Conservation (phyloP, 2,329 filamentous ascomycete genomes). For the Daldinia sp. region DNA sequence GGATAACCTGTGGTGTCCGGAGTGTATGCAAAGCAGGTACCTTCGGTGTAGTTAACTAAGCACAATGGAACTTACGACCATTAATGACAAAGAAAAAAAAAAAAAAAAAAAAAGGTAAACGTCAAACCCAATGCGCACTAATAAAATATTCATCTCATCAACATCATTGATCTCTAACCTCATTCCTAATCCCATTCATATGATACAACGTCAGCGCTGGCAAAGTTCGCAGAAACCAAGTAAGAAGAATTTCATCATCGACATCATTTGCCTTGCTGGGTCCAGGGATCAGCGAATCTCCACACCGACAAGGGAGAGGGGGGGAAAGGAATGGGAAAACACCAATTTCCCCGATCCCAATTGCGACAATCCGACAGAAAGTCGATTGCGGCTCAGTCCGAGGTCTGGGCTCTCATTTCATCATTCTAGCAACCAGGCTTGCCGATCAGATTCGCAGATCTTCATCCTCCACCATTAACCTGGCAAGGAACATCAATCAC, state of each 20-base stretch:
- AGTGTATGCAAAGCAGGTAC: background rate
- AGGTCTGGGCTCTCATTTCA: constrained; percentile 47
- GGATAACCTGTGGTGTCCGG: no score
- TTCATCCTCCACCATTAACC: constrained; percentile 36
- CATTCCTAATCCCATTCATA: constrained; percentile 1
- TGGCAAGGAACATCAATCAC: constrained; percentile 21
- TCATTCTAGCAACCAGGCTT: constrained; percentile 44
- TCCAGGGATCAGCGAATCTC: constrained; percentile 43
- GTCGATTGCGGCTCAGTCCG: constrained; percentile 53
- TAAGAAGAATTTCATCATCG: constrained; percentile 44
- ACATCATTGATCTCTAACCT: constrained; percentile 27
- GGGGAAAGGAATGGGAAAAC: constrained; percentile 46
- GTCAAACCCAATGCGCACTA: background rate
- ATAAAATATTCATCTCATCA: constrained; percentile 12
- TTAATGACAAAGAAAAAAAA: background rate
- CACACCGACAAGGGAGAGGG: constrained; percentile 39
- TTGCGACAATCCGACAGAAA: constrained; percentile 48
- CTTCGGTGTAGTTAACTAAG: background rate
- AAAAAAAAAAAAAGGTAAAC: background rate
- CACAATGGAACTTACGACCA: background rate
- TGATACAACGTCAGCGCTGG: constrained; percentile 38
- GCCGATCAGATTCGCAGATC: constrained; percentile 44
- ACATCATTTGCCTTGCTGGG: constrained; percentile 43
- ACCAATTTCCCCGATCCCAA: constrained; percentile 50
- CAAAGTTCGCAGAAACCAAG: constrained; percentile 35